Percentiles rank a stretch among this genome's conserved stretches.
These are phyloP conservation scores for Tephrocybe sp. DNA, from an alignment of 768 basidiomycete species.

Conservation along the genomic window DNA sequence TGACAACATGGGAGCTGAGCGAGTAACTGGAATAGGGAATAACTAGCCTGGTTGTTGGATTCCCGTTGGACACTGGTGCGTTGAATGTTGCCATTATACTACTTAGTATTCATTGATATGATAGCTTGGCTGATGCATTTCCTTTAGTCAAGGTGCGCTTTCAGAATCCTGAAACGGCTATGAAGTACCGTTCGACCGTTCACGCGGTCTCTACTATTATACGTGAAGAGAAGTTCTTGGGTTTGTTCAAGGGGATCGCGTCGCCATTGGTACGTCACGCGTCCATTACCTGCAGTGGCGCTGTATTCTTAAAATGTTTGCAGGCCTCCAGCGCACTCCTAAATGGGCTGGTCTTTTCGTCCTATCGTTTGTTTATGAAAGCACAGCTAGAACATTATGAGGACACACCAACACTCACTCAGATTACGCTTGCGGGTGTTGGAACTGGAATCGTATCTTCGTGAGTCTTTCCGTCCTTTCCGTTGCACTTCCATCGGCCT, in stretches of 20 bases:
- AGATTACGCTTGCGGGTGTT: conserved; percentile 76
- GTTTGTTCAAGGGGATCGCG: conserved; percentile 73
- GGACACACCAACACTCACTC: conserved; percentile 58
- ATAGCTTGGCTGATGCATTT: neutral
- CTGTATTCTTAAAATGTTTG: neutral
- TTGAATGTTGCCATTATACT: neutral
- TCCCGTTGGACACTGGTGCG: conserved; percentile 73
- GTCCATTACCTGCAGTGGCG: neutral
- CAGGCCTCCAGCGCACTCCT: conserved; percentile 70
- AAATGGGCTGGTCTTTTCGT: conserved; percentile 86
- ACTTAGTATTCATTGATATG: neutral
- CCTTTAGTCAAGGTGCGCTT: conserved; percentile 74
- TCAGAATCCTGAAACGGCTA: conserved; percentile 58
- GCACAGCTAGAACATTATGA: conserved; percentile 49
- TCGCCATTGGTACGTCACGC: conserved; percentile 68
- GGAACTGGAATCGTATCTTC: conserved; percentile 78
- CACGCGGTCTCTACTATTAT: conserved; percentile 66
- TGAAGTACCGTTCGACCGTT: conserved; percentile 60
- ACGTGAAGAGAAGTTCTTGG: conserved; percentile 63
- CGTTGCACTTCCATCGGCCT: conserved; percentile 1
- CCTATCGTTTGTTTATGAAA: conserved; percentile 78
- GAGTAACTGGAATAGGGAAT: conserved; percentile 43
- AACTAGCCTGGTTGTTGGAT: conserved; percentile 65
- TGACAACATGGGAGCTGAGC: neutral
- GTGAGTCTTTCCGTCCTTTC: conserved; percentile 42